Base-by-base conservation (phyloP, 2,329 filamentous ascomycete genomes). In the Rhytidhysteron rufulum region DNA sequence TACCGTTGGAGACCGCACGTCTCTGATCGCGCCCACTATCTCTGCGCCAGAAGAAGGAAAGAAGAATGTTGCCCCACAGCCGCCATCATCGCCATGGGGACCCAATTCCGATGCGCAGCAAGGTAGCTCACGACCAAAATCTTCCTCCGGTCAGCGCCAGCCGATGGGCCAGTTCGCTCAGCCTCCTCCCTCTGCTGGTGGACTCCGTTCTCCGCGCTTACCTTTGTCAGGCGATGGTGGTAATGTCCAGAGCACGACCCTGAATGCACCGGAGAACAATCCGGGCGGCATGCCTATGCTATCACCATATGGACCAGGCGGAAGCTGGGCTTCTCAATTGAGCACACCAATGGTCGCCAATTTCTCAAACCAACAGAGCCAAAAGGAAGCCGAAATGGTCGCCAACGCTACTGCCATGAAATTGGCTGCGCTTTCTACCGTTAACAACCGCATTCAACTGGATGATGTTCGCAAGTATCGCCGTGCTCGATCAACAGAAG, bases 351-450 rank as follows among this genome's bases (percentile, higher is more conserved):
- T 97, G 86, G 87, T 91, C 4, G 73, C 88, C 30, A 91, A 83
- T 51, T 98, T 97, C 66, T 84, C 54, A 46, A 69, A 75, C 45
- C 75, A 73, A 53, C 59, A 77, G 50, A 69, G 69, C 29, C 69
- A 74, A 47, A 83, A 78, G 41, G 90, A 96, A 64, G 90, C 89
- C 13, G 93, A 98, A 59, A 97, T 97, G 91, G 86, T 98, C 42
- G 93, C 93, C 43, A 98, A 97, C 62, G 93, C 93, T 19, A 97
- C 93, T 13, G 93, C 93, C 17, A 98, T 98, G 93, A 98, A 98
- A 67, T 79, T 98, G 37, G 93, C 93, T 33, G 93, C 93, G 15
- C 75, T 98, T 33, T 97, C 91, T 4, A 98, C 93, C 3, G 93
- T 98, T 36, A 98, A 97, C 73, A 98, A 97, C 66, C 86, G 93